These are phyloP conservation scores for Trichophyton verrucosum DNA, from an alignment of 2,329 filamentous ascomycete species.

Conservation along the genomic window DNA sequence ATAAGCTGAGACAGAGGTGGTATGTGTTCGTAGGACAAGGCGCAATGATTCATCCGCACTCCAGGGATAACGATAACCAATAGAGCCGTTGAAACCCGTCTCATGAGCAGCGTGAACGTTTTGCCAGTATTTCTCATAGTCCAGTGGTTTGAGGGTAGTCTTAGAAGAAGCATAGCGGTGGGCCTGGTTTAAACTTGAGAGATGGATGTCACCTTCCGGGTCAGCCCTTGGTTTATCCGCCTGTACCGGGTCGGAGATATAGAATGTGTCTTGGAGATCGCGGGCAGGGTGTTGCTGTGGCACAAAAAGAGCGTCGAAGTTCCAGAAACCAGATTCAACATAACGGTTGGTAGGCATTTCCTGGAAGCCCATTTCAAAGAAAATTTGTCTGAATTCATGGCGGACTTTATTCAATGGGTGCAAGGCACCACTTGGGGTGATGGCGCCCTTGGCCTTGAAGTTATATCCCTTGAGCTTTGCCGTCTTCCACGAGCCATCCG, in stretches of 20 bases:
- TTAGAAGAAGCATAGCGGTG: slow-evolving; percentile 33
- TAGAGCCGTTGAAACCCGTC: slow-evolving; percentile 82
- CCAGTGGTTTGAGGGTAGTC: slow-evolving; percentile 37
- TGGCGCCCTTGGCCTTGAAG: slow-evolving; percentile 55
- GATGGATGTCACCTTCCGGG: slow-evolving; percentile 31
- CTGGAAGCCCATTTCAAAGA: slow-evolving; percentile 98
- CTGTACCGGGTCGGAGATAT: slow-evolving; percentile 74
- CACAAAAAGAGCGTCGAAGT: slow-evolving; percentile 93
- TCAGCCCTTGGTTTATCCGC: slow-evolving; percentile 57
- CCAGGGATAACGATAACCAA: slow-evolving; percentile 95
- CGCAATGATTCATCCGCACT: slow-evolving; percentile 71
- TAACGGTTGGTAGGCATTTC: slow-evolving; percentile 94
- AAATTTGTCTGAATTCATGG: slow-evolving; percentile 90
- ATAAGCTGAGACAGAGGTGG: slow-evolving; percentile 79
- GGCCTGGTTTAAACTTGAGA: slow-evolving; percentile 28
- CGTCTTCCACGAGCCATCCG: slow-evolving; percentile 78
- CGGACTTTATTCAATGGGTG: slow-evolving; percentile 78
- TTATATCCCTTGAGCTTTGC: slow-evolving; percentile 78
- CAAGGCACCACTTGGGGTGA: slow-evolving; percentile 37
- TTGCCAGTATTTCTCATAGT: slow-evolving; percentile 79
- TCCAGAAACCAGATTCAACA: slow-evolving; percentile 98
- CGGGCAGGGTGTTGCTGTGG: slow-evolving; percentile 95
- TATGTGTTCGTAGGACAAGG: slow-evolving; percentile 89
- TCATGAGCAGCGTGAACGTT: slow-evolving; percentile 81
- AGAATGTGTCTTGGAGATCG: slow-evolving; percentile 97